These are phyloP conservation scores for Leishmania amazonensis DNA, from an alignment of 208 protist genomes.

Conservation along the genomic window DNA sequence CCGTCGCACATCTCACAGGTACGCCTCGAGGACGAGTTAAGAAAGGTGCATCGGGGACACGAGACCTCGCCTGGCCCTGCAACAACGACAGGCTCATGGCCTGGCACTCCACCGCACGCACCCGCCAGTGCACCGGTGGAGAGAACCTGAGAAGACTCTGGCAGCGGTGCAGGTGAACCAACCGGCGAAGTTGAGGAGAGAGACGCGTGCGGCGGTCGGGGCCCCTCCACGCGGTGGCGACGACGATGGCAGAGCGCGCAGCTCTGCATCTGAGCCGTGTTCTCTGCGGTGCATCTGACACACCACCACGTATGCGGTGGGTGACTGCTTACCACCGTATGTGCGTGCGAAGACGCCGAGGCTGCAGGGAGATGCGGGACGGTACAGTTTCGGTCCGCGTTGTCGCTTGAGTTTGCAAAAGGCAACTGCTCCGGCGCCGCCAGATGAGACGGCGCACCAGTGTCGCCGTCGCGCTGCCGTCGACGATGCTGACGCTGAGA, in stretches of 20 bases:
- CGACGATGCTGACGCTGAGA: constrained; percentile 5
- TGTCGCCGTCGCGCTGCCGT: neutral
- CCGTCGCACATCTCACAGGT: constrained; percentile 38
- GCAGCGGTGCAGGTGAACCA: neutral
- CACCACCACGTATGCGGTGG: constrained; percentile 24
- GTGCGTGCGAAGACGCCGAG: neutral
- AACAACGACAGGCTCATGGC: constrained; percentile 5
- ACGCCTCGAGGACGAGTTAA: constrained; percentile 21
- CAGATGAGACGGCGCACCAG: neutral
- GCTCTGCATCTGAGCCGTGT: constrained; percentile 21
- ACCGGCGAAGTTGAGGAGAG: neutral
- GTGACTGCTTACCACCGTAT: neutral
- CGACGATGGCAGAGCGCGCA: constrained; percentile 27
- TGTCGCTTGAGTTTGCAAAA: neutral
- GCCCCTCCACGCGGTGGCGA: constrained; percentile 23
- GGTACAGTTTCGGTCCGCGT: neutral
- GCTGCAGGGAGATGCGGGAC: neutral
- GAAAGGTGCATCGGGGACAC: constrained; percentile 46
- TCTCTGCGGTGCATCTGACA: constrained; percentile 22
- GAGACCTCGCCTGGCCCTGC: constrained; percentile 22
- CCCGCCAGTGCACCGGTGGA: neutral
- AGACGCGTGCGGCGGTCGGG: neutral
- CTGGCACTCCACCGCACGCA: neutral
- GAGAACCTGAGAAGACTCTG: neutral
- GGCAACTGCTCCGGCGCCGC: neutral